Percentiles rank a stretch among this genome's conserved stretches.
These are phyloP conservation scores for Russula virescens DNA, from an alignment of 768 basidiomycete species.

Conservation along the genomic window DNA sequence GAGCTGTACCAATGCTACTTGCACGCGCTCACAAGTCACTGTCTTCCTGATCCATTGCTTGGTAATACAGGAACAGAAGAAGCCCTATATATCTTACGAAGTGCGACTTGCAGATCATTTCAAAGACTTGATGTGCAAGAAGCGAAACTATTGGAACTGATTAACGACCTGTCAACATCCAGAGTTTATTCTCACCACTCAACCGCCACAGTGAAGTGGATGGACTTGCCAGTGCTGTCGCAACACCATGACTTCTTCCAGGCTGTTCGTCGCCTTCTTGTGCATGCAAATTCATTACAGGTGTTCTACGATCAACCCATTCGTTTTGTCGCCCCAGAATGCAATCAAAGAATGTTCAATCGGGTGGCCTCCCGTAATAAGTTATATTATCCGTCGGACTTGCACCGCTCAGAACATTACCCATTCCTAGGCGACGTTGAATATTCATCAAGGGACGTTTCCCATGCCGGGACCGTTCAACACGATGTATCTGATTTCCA, in stretches of 20 bases:
- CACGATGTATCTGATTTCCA: not conserved
- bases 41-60: slow-evolving; percentile 41
- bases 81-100: slow-evolving; percentile 37
- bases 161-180: not conserved
- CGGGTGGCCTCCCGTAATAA: slow-evolving; percentile 3
- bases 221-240: slow-evolving; percentile 3
- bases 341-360: not conserved
- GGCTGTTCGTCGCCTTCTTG: not conserved
- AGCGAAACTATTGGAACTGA: not conserved
- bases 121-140: slow-evolving; percentile 28
- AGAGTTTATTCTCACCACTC: slow-evolving; percentile 11
- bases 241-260: slow-evolving; percentile 9
- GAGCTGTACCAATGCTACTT: slow-evolving; percentile 38
- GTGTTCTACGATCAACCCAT: not conserved
- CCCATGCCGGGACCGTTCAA: not conserved
- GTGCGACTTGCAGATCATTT: slow-evolving; percentile 38
- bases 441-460: slow-evolving; percentile 6
- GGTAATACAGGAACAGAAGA: slow-evolving; percentile 40
- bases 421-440: not conserved
- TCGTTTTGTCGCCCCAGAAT: not conserved
- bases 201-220: slow-evolving; percentile 5
- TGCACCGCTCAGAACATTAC: not conserved
- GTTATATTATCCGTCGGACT: slow-evolving; percentile 4
- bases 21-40: slow-evolving; percentile 42
- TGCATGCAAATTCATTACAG: slow-evolving; percentile 3